These are phyloP conservation scores for Angophora floribunda DNA, from an alignment of 345 rosid genomes.

Conservation along the genomic window DNA sequence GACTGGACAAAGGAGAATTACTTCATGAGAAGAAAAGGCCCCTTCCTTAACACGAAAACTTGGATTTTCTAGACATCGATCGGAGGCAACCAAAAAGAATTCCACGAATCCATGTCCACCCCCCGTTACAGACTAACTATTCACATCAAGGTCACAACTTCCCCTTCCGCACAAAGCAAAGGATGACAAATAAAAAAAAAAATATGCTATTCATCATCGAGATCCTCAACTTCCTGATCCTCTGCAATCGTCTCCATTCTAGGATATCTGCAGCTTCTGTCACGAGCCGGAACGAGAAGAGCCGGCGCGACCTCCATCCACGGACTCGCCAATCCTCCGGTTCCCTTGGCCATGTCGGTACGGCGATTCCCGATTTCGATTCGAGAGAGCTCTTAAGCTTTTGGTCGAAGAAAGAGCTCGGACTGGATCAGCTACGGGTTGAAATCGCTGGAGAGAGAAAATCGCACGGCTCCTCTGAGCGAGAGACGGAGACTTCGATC, in stretches of 20 bases:
- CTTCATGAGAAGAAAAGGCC: neutral
- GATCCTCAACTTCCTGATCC: slow-evolving; percentile 28
- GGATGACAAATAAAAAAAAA: neutral
- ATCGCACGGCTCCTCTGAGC: neutral
- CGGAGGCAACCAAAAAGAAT: neutral
- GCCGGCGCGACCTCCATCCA: slow-evolving; percentile 37
- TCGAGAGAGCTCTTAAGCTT: neutral
- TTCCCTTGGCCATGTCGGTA: slow-evolving; percentile 12
- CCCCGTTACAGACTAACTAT: too few species aligned
- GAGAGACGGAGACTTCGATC: neutral
- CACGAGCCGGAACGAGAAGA: slow-evolving; percentile 2
- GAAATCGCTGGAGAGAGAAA: neutral
- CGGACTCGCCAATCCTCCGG: neutral
- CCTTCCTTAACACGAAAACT: neutral
- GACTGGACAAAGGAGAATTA: neutral
- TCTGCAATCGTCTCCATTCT: slow-evolving; percentile 27
- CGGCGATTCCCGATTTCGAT: neutral
- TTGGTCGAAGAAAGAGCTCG: neutral
- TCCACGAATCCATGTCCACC: neutral
- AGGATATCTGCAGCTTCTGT: slow-evolving; percentile 17
- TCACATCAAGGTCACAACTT: neutral
- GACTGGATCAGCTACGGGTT: neutral
- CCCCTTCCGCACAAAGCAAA: neutral
- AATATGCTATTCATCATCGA: neutral
- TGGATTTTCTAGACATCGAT: neutral